Conservation (phyloP, 23 red algal species). For the Gracilaria gracilis region DNA sequence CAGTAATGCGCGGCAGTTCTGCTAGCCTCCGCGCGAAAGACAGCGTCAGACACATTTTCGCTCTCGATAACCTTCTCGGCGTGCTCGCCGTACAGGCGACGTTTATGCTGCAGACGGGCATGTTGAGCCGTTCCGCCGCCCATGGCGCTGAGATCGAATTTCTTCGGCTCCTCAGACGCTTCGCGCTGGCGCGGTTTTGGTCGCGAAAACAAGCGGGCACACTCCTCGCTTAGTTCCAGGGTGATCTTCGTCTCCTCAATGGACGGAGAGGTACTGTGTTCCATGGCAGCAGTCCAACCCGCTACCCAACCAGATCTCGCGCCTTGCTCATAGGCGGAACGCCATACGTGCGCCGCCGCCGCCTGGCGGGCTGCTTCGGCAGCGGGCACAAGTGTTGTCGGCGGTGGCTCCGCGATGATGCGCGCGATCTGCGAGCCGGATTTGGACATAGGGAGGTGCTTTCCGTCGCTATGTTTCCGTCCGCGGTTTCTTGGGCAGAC, state of each 20-base stretch:
- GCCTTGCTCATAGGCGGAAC: conserved; percentile 33
- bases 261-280: background rate
- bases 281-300: background rate
- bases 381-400: background rate
- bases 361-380: conserved; percentile 9
- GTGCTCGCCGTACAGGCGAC: background rate
- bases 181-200: background rate
- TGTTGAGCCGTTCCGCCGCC: conserved; percentile 22
- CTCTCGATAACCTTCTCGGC: conserved; percentile 9
- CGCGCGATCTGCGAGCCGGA: conserved; percentile 3
- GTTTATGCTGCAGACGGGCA: background rate
- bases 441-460: background rate
- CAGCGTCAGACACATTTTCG: conserved; percentile 5
- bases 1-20: conserved; percentile 21
- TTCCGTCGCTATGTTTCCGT: background rate
- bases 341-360: conserved; percentile 5
- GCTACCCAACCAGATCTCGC: conserved; percentile 12
- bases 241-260: background rate
- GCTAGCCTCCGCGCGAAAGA: conserved; percentile 1
- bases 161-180: background rate
- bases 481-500: background rate
- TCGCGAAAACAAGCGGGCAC: conserved; percentile 3
- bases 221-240: conserved; percentile 10
- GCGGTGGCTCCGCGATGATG: conserved; percentile 10
- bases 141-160: background rate